Evolutionary conservation across 1,284 basidiomycete genomes (phyloP).

Genomic region (Rhodotorula mucilaginosa): DNA sequence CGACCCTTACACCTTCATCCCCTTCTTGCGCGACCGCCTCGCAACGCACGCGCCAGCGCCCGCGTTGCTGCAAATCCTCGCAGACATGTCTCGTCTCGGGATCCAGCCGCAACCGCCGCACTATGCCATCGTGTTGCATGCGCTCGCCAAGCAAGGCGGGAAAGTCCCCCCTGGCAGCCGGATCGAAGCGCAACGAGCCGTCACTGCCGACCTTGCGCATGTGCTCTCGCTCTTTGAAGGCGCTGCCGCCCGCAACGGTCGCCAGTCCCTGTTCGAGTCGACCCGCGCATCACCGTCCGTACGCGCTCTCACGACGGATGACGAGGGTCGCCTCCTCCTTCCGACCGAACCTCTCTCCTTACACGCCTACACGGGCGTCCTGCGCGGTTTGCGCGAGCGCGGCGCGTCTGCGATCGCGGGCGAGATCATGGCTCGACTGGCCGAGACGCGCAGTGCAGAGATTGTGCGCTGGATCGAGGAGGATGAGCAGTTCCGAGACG

Average conservation of each 20-base stretch:
- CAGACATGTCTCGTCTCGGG: not conserved
- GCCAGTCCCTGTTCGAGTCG: too few relatives aligned
- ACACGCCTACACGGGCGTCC: constrained; percentile 6
- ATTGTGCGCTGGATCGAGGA: constrained; percentile 2
- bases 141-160: constrained; percentile 2
- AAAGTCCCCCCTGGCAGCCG: not conserved
- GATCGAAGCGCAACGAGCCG: not conserved
- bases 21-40: constrained; percentile 12
- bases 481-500: constrained; percentile 14
- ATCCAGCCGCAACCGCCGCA: constrained; percentile 12
- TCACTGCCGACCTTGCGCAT: not conserved
- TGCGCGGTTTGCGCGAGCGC: constrained; percentile 8
- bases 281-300: not conserved
- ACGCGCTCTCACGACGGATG: not conserved
- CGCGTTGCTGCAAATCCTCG: constrained; percentile 2
- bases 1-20: constrained; percentile 17
- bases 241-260: not conserved
- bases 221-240: constrained; percentile 4
- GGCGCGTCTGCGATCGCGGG: not conserved
- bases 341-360: not conserved
- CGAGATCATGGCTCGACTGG: constrained; percentile 3
- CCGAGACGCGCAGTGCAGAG: not conserved
- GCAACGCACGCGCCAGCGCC: not conserved
- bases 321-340: not conserved
- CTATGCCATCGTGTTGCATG: constrained; percentile 14